Evolutionary conservation across 176 grass and related monocot species (phyloP).

Genomic region (Tillandsia fasciculata): DNA sequence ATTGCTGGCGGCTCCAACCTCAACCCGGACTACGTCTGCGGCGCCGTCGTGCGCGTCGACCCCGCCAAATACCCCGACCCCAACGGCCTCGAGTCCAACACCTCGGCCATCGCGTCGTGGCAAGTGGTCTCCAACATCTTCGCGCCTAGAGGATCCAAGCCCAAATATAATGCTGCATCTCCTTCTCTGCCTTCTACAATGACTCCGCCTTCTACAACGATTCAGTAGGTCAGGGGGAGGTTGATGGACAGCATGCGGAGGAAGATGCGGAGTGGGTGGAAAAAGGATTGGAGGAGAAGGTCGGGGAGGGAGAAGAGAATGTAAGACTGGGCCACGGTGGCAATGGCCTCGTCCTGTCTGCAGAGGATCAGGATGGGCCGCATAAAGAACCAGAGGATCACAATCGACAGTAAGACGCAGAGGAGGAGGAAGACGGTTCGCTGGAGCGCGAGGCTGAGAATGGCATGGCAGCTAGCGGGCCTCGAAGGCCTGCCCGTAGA

Average conservation of each 20-base stretch:
- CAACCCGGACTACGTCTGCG: constrained; percentile 61
- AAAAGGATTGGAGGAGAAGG: constrained; percentile 56
- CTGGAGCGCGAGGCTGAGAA: too few relatives aligned
- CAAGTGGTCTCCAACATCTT: constrained; percentile 77
- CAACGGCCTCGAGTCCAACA: constrained; percentile 55
- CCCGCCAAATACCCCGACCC: constrained; percentile 60
- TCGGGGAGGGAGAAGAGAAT: constrained; percentile 70
- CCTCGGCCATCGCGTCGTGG: constrained; percentile 43
- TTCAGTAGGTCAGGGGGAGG: constrained; percentile 51
- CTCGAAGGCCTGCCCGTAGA: too few relatives aligned
- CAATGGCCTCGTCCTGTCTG: constrained; percentile 62
- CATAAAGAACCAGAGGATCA: constrained; percentile 21
- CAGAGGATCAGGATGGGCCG: constrained; percentile 64
- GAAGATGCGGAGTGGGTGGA: constrained; percentile 72
- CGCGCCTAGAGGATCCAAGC: constrained; percentile 34
- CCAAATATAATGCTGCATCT: constrained; percentile 66
- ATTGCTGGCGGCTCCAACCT: constrained; percentile 51
- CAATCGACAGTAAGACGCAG: too few relatives aligned
- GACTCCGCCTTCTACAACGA: constrained; percentile 24
- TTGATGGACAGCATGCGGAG: constrained; percentile 73
- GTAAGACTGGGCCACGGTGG: constrained; percentile 56
- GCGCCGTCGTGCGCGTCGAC: constrained; percentile 34
- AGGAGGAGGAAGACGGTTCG: too few relatives aligned
- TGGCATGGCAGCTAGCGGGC: too few relatives aligned
- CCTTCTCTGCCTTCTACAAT: constrained; percentile 88